Evolutionary conservation across 257 asterid genomes (phyloP).

Genomic region (Echites panduratus): DNA sequence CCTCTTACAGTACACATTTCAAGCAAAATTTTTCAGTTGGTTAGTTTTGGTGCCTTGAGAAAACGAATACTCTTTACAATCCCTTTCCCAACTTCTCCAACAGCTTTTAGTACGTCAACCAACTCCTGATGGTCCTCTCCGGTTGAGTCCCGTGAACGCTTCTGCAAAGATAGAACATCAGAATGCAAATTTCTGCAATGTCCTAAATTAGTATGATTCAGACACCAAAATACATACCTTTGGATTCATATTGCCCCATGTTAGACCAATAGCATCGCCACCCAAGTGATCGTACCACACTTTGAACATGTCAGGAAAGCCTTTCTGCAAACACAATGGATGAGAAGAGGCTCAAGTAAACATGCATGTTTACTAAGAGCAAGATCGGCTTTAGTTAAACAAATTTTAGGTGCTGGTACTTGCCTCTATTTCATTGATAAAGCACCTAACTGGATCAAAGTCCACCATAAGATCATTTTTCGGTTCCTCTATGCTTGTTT

Average conservation of each 20-base stretch:
- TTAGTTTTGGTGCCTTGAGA: conserved; percentile 58
- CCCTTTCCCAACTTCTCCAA: conserved; percentile 87
- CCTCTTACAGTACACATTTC: not conserved
- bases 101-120: conserved; percentile 43
- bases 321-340: conserved; percentile 45
- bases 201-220: not conserved
- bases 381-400: not conserved
- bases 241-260: conserved; percentile 43
- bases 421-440: conserved; percentile 67
- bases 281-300: conserved; percentile 92
- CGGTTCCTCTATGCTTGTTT: conserved; percentile 43
- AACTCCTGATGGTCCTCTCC: conserved; percentile 35
- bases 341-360: conserved; percentile 7
- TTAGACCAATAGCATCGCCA: conserved; percentile 93
- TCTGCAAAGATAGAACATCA: conserved; percentile 44
- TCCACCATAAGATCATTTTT: conserved; percentile 77
- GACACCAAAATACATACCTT: conserved; percentile 39
- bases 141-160: conserved; percentile 53
- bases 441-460: conserved; percentile 75
- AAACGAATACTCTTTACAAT: conserved; percentile 64
- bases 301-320: conserved; percentile 57
- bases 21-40: conserved; percentile 5
- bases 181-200: not conserved
- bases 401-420: conserved; percentile 21
- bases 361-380: not conserved